Base-by-base conservation (phyloP, 176 grass and related monocot species). In the Cocos nucifera region DNA sequence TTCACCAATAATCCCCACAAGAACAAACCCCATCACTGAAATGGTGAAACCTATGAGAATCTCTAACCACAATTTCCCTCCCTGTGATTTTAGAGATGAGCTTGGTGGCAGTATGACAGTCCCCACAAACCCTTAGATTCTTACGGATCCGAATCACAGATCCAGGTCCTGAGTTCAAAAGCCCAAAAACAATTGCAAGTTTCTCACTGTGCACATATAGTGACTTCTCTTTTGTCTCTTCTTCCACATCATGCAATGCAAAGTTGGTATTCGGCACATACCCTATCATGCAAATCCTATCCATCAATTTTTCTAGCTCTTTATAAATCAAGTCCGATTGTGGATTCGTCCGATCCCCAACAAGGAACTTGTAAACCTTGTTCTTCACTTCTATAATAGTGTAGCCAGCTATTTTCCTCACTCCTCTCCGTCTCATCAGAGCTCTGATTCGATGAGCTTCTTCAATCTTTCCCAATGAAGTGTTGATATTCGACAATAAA, bases 31-130 rank as follows among this genome's bases (percentile, higher is more conserved):
- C 70, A 20, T 29, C 59, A 19, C 28, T 49, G 27, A 73, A 73
- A 73, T 73, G 70, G 51, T 73, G 70, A 63, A 73, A 73, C 50
- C 70, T 73, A 56, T 63, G 70, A 9, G 70, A 73, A 39, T 73
- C 70, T 56, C 70, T 63, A 51, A 73, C 61, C 24, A 63, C 26
- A 25, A 73, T 73, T 0, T 49, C 19, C 59, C 70, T 73, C 28
- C 29, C 52, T 49, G 70, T 73, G 17, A 73, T 59, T 51, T 63
- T 48, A 55, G 70, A 63, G 58, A 73, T 73, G 29, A 24, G 63
- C 51, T 73, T 73, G 70, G 59, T 26, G 51, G 70, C 70, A 62
- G 49, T 56, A 48, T 73, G 70, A 20, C 70, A 73, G 63, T 73
- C 70, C 29, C 70, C 70, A 56, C 70, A 73, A 63, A 73, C 29